Percentiles rank a stretch among this genome's conserved stretches.
phyloP scores from a whole-genome alignment of 805 yeast genomes.

The Kazachstania bromeliacearum region DNA sequence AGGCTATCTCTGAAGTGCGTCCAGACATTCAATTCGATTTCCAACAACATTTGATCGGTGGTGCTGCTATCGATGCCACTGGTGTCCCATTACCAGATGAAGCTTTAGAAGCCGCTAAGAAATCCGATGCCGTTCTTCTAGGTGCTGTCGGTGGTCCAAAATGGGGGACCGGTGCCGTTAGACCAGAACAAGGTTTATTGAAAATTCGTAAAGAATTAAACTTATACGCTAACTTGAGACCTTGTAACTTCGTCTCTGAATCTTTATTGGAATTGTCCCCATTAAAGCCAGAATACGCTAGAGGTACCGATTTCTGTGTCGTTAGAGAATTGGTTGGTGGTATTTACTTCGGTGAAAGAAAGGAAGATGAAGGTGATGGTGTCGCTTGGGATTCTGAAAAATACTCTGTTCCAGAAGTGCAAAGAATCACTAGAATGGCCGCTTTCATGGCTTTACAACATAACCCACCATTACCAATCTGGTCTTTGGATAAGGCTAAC shows the following conservation, averaged over 20 bases:
- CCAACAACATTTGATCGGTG: slow-evolving; percentile 84
- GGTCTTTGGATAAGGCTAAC: slow-evolving; percentile 96
- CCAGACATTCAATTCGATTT: slow-evolving; percentile 60
- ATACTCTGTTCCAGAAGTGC: slow-evolving; percentile 84
- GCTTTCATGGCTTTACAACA: slow-evolving; percentile 91
- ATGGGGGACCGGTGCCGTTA: slow-evolving; percentile 94
- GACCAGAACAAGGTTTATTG: slow-evolving; percentile 96
- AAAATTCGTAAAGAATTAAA: slow-evolving; percentile 90
- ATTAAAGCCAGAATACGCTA: slow-evolving; percentile 70
- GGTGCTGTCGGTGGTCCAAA: slow-evolving; percentile 99
- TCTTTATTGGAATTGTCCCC: slow-evolving; percentile 80
- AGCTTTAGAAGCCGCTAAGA: slow-evolving; percentile 71
- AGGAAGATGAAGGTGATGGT: slow-evolving; percentile 81
- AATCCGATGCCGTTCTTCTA: slow-evolving; percentile 86
- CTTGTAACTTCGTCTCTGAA: slow-evolving; percentile 88
- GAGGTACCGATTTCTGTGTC: slow-evolving; percentile 85
- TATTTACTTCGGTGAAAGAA: slow-evolving; percentile 92
- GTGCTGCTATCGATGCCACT: slow-evolving; percentile 96
- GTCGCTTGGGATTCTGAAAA: slow-evolving; percentile 91
- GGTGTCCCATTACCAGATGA: slow-evolving; percentile 87
- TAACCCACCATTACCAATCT: slow-evolving; percentile 87
- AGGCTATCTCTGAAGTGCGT: slow-evolving; percentile 57
- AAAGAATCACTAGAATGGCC: slow-evolving; percentile 96
- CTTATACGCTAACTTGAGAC: slow-evolving; percentile 92
- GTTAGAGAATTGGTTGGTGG: slow-evolving; percentile 98